Evolutionary conservation across 1,284 basidiomycete genomes (phyloP).

Genomic region (Vanrija humicola): DNA sequence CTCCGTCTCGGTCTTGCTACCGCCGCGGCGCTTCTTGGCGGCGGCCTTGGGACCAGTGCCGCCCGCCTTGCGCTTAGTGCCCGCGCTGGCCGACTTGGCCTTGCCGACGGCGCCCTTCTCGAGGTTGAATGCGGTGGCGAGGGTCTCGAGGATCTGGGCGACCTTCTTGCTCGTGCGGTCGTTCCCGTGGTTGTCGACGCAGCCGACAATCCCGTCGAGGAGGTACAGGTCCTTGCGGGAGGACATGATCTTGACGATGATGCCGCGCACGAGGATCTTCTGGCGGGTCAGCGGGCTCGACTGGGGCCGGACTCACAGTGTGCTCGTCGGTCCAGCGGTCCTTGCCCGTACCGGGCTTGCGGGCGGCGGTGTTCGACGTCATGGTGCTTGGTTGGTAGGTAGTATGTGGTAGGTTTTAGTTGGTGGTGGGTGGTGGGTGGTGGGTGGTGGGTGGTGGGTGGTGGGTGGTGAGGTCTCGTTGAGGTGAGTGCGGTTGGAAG

Average conservation of each 20-base stretch:
- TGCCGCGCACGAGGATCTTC: not conserved
- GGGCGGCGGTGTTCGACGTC: not conserved
- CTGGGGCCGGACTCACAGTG: not conserved
- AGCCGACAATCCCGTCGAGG: constrained; percentile 1
- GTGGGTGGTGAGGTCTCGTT: too few relatives aligned
- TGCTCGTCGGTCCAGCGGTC: not conserved
- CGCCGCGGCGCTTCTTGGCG: too few relatives aligned
- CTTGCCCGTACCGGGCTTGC: not conserved
- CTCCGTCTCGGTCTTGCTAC: too few relatives aligned
- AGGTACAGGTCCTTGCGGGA: not conserved
- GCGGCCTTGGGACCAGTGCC: too few relatives aligned
- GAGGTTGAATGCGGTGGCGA: not conserved
- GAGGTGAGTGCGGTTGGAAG: too few relatives aligned
- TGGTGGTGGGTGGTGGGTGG: too few relatives aligned
- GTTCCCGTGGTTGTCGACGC: constrained; percentile 6
- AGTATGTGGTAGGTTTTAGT: not conserved
- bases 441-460: too few relatives aligned
- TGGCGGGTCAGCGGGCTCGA: not conserved
- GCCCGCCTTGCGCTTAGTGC: too few relatives aligned
- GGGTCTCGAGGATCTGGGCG: not conserved
- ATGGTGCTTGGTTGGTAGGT: too few relatives aligned
- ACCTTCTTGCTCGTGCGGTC: not conserved
- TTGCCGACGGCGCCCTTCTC: not conserved
- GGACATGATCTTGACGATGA: not conserved
- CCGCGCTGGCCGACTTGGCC: too few relatives aligned